Evolutionary conservation across 1,284 basidiomycete genomes (phyloP).

Genomic region (Cryptococcus sp.): DNA sequence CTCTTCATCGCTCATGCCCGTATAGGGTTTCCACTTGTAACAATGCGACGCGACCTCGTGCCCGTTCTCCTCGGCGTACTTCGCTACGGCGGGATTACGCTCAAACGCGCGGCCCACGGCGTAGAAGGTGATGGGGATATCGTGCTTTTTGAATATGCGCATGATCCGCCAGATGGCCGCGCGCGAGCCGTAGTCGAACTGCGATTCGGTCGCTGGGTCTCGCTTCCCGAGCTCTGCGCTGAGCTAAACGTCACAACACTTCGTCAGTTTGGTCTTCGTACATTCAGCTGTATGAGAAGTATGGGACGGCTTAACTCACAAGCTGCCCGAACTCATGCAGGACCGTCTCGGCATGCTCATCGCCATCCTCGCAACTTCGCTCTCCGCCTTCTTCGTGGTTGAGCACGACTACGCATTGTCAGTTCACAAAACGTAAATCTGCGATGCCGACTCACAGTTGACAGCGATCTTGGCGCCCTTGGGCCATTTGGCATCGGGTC

Average conservation of each 20-base stretch:
- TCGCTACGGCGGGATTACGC: constrained; percentile 15
- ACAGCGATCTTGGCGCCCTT: constrained; percentile 43
- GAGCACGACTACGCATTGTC: constrained; percentile 14
- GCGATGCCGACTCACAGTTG: constrained; percentile 23
- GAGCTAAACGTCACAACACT: constrained; percentile 5
- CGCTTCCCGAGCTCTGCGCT: constrained; percentile 28
- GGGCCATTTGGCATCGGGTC: constrained; percentile 42
- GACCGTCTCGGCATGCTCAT: constrained; percentile 37
- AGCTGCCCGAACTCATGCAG: constrained; percentile 38
- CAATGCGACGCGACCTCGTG: constrained; percentile 29
- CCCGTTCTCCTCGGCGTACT: constrained; percentile 3
- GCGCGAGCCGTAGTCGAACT: constrained; percentile 37
- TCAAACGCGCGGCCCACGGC: constrained; percentile 34
- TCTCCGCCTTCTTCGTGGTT: constrained; percentile 44
- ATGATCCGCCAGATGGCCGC: constrained; percentile 35
- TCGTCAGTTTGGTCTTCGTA: too few species aligned
- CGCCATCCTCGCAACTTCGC: constrained; percentile 37
- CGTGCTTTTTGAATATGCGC: background rate
- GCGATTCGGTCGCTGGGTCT: constrained; percentile 33
- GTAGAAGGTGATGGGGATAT: constrained; percentile 34
- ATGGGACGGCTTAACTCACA: constrained; percentile 5
- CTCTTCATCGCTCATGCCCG: constrained; percentile 1
- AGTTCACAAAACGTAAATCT: background rate
- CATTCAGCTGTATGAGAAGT: background rate
- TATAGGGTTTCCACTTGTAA: constrained; percentile 10